Conservation (phyloP, 148 eudicot species). For the Nepenthes mirabilis region DNA sequence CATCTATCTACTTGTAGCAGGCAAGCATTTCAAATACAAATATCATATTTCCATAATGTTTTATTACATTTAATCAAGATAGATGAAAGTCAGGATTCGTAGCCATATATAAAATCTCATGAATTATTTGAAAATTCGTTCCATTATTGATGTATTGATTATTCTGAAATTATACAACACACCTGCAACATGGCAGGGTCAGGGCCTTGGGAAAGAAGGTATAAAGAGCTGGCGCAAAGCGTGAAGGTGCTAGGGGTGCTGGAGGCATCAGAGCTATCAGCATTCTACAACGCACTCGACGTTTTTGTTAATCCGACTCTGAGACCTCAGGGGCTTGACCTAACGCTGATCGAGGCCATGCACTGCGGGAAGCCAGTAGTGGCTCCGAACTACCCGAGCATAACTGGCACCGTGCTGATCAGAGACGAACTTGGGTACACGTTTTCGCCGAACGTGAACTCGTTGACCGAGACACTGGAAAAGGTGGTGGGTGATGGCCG, state of each 20-base stretch:
- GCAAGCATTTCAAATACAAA: too few species aligned
- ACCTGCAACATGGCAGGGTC: constrained; percentile 6
- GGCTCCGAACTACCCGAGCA: constrained; percentile 23
- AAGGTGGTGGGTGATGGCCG: constrained; percentile 13
- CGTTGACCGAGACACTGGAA: constrained; percentile 16
- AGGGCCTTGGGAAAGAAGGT: constrained; percentile 29
- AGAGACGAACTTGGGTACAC: constrained; percentile 20
- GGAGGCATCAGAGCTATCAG: constrained; percentile 15
- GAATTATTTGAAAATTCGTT: too few species aligned
- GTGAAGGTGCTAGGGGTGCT: constrained; percentile 22
- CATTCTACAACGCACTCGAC: constrained; percentile 28
- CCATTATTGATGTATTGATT: neutral
- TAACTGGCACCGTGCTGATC: constrained; percentile 23
- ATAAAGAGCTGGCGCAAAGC: constrained; percentile 18
- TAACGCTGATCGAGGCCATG: constrained; percentile 36
- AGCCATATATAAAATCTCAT: too few species aligned
- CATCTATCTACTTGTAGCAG: constrained; percentile 18
- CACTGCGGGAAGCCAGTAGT: constrained; percentile 24
- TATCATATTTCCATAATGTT: too few species aligned
- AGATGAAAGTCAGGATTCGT: too few species aligned
- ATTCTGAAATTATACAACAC: neutral
- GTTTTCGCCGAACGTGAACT: constrained; percentile 23
- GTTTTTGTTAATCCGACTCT: constrained; percentile 35
- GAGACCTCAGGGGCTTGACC: constrained; percentile 43
- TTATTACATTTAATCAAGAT: too few species aligned